phyloP scores from a whole-genome alignment of 116 monocot genomes.

The Papilionanthe hybrid region DNA sequence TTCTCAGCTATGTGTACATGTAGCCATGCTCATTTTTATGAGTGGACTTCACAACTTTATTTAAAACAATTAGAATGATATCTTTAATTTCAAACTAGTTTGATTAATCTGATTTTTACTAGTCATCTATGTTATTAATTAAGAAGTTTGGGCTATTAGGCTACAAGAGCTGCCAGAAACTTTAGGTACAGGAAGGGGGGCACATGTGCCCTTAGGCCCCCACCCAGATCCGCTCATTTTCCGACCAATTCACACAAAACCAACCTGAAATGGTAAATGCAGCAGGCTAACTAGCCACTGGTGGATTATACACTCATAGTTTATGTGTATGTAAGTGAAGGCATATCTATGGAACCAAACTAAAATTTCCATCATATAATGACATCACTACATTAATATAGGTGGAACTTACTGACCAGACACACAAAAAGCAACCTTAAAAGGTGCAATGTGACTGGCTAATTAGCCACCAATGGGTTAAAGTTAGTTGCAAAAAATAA shows the following conservation, averaged over 20 bases:
- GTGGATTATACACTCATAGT: neutral
- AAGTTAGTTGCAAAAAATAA: neutral
- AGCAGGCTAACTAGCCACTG: neutral
- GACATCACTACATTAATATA: neutral
- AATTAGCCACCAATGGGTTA: conserved; percentile 1
- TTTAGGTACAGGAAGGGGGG: too few species aligned
- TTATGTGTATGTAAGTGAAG: conserved; percentile 4
- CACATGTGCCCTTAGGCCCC: too few species aligned
- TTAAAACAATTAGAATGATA: too few species aligned
- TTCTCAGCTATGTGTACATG: too few species aligned
- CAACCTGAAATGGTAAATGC: neutral
- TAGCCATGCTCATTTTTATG: too few species aligned
- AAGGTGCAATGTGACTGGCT: conserved; percentile 1
- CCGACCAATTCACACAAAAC: neutral
- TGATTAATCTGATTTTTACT: too few species aligned
- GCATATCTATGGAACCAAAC: neutral
- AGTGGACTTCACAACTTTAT: too few species aligned
- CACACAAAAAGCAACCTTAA: neutral
- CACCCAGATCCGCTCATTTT: too few species aligned
- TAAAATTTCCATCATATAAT: neutral
- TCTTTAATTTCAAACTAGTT: too few species aligned
- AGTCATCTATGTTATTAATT: too few species aligned
- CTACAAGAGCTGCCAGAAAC: too few species aligned
- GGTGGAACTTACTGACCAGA: conserved; percentile 11
- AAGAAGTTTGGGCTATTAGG: too few species aligned